These are phyloP conservation scores for Ophiosphaerella korrae DNA, from an alignment of 2,329 filamentous ascomycete genomes.

Conservation along the genomic window DNA sequence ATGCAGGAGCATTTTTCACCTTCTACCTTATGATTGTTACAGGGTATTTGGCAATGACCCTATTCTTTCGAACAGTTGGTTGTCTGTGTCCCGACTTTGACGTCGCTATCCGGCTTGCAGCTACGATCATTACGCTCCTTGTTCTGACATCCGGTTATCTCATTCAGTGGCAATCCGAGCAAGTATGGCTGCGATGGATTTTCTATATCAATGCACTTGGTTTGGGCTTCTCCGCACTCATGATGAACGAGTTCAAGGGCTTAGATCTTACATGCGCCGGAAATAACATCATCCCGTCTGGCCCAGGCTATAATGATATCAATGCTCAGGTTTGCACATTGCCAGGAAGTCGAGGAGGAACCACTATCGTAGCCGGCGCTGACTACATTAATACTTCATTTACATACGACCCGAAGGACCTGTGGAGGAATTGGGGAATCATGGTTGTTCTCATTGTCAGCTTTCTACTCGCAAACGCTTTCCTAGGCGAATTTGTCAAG, in stretches of 20 bases:
- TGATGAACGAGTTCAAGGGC: conserved; percentile 83
- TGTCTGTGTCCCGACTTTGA: conserved; percentile 82
- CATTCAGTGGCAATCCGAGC: conserved; percentile 76
- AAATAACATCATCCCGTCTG: conserved; percentile 72
- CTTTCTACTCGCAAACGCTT: conserved; percentile 74
- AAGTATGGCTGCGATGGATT: conserved; percentile 83
- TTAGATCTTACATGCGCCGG: conserved; percentile 71
- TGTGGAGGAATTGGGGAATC: conserved; percentile 72
- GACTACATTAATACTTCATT: conserved; percentile 73
- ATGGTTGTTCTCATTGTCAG: conserved; percentile 74
- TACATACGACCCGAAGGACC: conserved; percentile 66
- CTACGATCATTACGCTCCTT: conserved; percentile 80
- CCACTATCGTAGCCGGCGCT: conserved; percentile 65
- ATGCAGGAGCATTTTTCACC: conserved; percentile 56
- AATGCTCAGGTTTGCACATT: conserved; percentile 82
- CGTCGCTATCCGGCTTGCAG: conserved; percentile 79
- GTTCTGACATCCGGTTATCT: conserved; percentile 82
- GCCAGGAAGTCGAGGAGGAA: conserved; percentile 71
- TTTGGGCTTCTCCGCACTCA: conserved; percentile 75
- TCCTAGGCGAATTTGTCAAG: conserved; percentile 77
- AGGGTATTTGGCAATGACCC: conserved; percentile 51
- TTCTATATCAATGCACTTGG: conserved; percentile 81
- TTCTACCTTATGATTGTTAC: conserved; percentile 52
- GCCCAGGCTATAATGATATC: conserved; percentile 71
- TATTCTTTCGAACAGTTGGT: conserved; percentile 55